These are phyloP conservation scores for Xylariaceae sp. DNA, from an alignment of 2,329 filamentous ascomycete species.

Conservation along the genomic window DNA sequence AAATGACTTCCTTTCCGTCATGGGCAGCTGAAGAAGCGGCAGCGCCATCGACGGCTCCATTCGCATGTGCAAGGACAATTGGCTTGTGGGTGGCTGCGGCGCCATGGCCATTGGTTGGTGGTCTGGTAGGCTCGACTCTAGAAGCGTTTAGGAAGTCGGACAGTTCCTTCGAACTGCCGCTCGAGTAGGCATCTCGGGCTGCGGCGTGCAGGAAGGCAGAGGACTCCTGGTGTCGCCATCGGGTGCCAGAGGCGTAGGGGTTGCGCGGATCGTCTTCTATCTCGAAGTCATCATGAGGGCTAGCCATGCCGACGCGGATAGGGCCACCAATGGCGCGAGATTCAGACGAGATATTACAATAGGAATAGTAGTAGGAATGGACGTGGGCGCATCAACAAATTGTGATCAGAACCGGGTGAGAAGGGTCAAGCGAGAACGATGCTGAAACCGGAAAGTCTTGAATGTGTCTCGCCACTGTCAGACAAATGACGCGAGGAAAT, in stretches of 20 bases:
- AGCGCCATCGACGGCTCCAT: conserved; percentile 24
- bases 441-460: not conserved
- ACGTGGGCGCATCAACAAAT: not conserved
- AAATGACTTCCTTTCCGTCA: conserved; percentile 57
- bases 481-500: not conserved
- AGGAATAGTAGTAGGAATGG: not conserved
- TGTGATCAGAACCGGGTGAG: not conserved
- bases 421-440: not conserved
- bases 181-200: conserved; percentile 38
- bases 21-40: conserved; percentile 5
- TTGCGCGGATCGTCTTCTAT: conserved; percentile 38
- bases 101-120: conserved; percentile 29
- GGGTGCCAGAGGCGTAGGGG: conserved; percentile 51
- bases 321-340: not conserved
- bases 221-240: conserved; percentile 62
- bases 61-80: conserved; percentile 42
- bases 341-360: not conserved
- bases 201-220: conserved; percentile 48
- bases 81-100: conserved; percentile 42
- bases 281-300: conserved; percentile 22
- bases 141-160: conserved; percentile 52
- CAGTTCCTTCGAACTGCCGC: conserved; percentile 45
- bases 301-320: conserved; percentile 20
- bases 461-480: not conserved
- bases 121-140: conserved; percentile 42